A percentile compares a stretch with the other conserved stretches of the same genome.
Conservation (phyloP, 208 protist species). For the Vickermania spadyakhi region DNA sequence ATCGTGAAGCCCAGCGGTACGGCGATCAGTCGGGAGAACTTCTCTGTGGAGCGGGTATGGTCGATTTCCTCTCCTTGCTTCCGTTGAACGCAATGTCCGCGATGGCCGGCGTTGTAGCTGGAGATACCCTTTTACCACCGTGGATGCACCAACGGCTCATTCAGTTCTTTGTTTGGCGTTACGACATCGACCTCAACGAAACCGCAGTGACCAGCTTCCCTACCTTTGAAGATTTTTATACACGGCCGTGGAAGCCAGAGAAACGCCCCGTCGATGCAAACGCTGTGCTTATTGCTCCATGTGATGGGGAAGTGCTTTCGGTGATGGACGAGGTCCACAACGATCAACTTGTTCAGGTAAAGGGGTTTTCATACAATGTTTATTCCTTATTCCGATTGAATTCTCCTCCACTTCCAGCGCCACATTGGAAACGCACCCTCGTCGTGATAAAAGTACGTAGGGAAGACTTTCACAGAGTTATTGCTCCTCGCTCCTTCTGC, state of each 20-base stretch:
- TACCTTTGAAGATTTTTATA: conserved; percentile 77
- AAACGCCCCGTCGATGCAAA: conserved; percentile 23
- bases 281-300: conserved; percentile 38
- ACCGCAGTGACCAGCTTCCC: conserved; percentile 19
- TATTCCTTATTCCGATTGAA: conserved; percentile 44
- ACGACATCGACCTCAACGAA: conserved; percentile 39
- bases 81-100: conserved; percentile 62
- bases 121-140: conserved; percentile 22
- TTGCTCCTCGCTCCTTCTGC: conserved; percentile 35
- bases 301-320: conserved; percentile 59
- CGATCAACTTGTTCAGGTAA: conserved; percentile 59
- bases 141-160: conserved; percentile 39
- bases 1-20: conserved; percentile 40
- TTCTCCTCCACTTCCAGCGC: conserved; percentile 15
- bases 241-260: conserved; percentile 35
- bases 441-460: conserved; percentile 56
- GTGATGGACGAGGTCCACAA: conserved; percentile 24
- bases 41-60: conserved; percentile 43
- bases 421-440: conserved; percentile 36
- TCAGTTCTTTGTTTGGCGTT: conserved; percentile 33
- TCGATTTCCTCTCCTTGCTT: conserved; percentile 55
- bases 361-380: conserved; percentile 61
- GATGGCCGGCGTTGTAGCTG: conserved; percentile 27
- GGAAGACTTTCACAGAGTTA: conserved; percentile 78
- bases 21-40: conserved; percentile 16